Evolutionary conservation across 2,329 filamentous ascomycete genomes (phyloP).

Genomic region (Diaporthe humulicola): DNA sequence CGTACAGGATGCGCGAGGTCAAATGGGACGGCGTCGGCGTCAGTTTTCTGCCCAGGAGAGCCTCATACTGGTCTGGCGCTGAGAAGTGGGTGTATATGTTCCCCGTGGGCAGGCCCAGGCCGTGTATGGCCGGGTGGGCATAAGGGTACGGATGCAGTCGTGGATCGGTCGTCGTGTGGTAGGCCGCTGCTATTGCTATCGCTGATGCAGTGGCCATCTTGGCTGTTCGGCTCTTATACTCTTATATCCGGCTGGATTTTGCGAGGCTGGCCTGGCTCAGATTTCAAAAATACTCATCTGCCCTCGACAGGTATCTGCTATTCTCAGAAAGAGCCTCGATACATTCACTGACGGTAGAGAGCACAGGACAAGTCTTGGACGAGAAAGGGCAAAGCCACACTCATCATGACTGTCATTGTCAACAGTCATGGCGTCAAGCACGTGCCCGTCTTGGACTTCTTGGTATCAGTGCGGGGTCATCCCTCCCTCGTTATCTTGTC

Average conservation of each 20-base stretch:
- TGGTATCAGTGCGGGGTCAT: slow-evolving; percentile 18
- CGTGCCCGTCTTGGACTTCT: slow-evolving; percentile 6
- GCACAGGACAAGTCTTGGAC: background rate
- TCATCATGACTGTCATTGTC: slow-evolving; percentile 6
- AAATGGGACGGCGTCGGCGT: slow-evolving; percentile 33
- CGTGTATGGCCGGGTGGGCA: slow-evolving; percentile 24
- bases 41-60: slow-evolving; percentile 36
- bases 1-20: slow-evolving; percentile 34
- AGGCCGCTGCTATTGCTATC: slow-evolving; percentile 31
- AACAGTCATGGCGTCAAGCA: slow-evolving; percentile 18
- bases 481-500: background rate
- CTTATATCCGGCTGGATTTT: background rate
- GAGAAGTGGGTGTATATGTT: background rate
- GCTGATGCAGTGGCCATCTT: slow-evolving; percentile 35
- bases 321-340: background rate
- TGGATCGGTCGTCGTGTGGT: slow-evolving; percentile 22
- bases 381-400: background rate
- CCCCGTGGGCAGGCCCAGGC: slow-evolving; percentile 20
- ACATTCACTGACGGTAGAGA: background rate
- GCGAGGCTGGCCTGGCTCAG: background rate
- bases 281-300: background rate
- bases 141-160: slow-evolving; percentile 16
- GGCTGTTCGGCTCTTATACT: background rate
- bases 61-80: slow-evolving; percentile 31
- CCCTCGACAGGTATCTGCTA: background rate